phyloP scores from a whole-genome alignment of 345 rosid species.

The Trapa incisa region DNA sequence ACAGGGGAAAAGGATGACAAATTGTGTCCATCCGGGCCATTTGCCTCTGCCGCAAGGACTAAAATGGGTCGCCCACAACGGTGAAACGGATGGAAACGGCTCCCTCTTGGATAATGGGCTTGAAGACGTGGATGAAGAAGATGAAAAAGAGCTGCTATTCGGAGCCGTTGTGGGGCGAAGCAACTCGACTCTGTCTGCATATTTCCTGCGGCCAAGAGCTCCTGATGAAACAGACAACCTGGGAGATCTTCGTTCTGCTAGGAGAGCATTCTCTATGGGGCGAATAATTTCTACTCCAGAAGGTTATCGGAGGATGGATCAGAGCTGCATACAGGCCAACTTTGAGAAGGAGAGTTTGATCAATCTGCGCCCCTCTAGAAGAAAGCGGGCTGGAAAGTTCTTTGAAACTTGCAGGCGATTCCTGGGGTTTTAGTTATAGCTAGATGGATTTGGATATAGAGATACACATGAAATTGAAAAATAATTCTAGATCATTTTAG shows the following conservation, averaged over 20 bases:
- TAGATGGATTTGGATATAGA: background rate
- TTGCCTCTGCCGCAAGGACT: background rate
- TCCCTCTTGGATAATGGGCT: background rate
- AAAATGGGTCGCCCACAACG: background rate
- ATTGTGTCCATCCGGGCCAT: background rate
- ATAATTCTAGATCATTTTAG: too few relatives aligned
- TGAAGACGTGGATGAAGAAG: background rate
- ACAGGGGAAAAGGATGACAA: background rate
- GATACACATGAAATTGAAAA: too few relatives aligned
- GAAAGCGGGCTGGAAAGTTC: background rate
- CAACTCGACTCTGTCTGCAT: slow-evolving; percentile 1
- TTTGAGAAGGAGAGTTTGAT: background rate
- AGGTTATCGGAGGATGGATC: background rate
- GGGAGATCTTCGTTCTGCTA: background rate
- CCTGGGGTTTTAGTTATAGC: background rate
- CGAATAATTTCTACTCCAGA: background rate
- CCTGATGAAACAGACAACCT: background rate
- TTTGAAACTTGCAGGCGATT: background rate
- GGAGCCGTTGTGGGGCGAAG: background rate
- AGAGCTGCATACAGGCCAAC: background rate
- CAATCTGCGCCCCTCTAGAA: background rate
- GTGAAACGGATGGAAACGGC: background rate
- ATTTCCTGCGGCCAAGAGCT: background rate
- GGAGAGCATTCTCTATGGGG: background rate
- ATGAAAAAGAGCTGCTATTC: background rate